Evolutionary conservation across 2,329 filamentous ascomycete species (phyloP), one percentile per base, ranked within the genome.

Genomic region (Diaporthe velutina): DNA sequence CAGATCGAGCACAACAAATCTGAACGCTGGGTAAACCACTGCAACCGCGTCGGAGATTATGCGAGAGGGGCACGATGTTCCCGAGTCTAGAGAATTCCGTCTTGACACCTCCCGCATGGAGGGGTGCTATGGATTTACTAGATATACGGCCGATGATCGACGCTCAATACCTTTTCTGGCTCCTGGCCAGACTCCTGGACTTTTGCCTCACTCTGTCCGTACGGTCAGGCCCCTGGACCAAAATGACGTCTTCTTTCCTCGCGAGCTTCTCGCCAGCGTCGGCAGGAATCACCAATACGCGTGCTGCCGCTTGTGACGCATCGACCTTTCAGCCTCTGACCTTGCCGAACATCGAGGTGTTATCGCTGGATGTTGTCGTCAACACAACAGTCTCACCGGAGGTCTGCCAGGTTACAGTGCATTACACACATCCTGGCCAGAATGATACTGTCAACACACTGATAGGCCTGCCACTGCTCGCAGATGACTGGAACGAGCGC

Each of bases 401-500:
- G 3, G n/a, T 71, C 66, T 74, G 72, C 54, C 54, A 54, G 52
- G 12, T 74, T 6, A 74, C 72, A 3, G 50, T 74, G 22, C 42
- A 45, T 19, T 74, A 74, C 42, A 74, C 72, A n/a, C 72, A 74
- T 38, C 72, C 72, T n/a, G 66, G 66, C 6, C 28, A 74, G 50
- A 57, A 42, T 52, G 72, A 74, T 19, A 28, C 54, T 1, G 54
- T 74, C 64, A 74, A 70, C 15, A 38, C 52, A 28, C 10, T 48
- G 22, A 50, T 71, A 7, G 48, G 72, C 45, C 52, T 74, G 10
- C 72, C 72, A 1, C 25, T 72, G 35, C 15, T 25, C 22, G 33
- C 42, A 15, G 35, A 33, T 5, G 45, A 66, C 45, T 73, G 70
- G 70, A 66, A 73, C 40, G 70, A 54, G 19, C 70, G 70, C 58